Base-by-base conservation (phyloP, 1,284 basidiomycete genomes). In the Cutaneotrichosporon spelunceum region DNA sequence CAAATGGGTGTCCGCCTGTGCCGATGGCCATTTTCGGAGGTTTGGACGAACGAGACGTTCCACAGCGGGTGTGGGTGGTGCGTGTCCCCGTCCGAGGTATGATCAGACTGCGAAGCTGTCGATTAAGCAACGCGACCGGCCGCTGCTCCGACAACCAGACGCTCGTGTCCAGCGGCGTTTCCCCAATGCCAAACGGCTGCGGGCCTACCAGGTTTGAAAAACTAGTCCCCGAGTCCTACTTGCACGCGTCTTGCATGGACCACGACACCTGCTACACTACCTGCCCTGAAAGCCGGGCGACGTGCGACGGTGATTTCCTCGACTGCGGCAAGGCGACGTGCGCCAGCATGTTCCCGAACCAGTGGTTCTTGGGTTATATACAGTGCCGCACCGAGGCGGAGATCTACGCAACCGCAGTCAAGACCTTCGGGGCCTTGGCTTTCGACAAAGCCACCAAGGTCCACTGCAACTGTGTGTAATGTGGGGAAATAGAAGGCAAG, bases 261-360 rank as follows among this genome's bases (percentile, higher is more conserved):
- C 56, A 57, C 56, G 56, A 57, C 36, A 13, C 21, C 23, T 57
- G 56, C 56, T 57, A 57, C 24, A 34, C 33, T 13, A 39, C 34
- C 24, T 57, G 56, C 48, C 39, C 47, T 26, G 26, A 39, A 24
- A 57, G 45, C 47, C 50, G 52, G 56, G 9, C 23, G n/a, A 19
- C 21, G 13, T 57, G 56, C 36, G 56, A 57, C 48, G 13, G 23
- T 26, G 10, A 33, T 24, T 57, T 57, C 26, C 7, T 21, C 48
- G 2, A 8, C 10, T 50, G 48, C 56, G 29, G 50, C 48, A 50
- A 57, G 21, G 16, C 24, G 10, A 36, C 48, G 36, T 57, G 56
- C 34, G 36, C 24, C 24, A 47, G 11, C 9, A 14, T 11, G 23
- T 47, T 24, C 23, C 39, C 39, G 1, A 16, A 26, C 45, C 24